These are phyloP conservation scores for Epichloe sibirici DNA, from an alignment of 2,329 filamentous ascomycete genomes.

Conservation along the genomic window DNA sequence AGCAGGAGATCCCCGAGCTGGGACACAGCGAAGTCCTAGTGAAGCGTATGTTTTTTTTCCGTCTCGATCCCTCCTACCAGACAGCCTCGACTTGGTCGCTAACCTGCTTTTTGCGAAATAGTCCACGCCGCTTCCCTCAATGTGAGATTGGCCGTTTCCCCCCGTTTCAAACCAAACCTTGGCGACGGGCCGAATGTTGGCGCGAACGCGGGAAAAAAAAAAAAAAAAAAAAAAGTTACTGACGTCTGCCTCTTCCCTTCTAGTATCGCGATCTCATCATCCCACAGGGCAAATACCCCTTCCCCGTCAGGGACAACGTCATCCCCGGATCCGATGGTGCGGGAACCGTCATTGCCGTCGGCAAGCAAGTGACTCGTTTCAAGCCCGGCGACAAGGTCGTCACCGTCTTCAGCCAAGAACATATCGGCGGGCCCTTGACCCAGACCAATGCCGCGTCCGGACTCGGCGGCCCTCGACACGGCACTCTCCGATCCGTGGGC, in stretches of 20 bases:
- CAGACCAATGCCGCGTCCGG: constrained; percentile 32
- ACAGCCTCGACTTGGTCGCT: not conserved
- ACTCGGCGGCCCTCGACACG: constrained; percentile 56
- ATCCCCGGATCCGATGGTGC: constrained; percentile 41
- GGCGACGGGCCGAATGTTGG: not conserved
- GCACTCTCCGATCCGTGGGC: constrained; percentile 54
- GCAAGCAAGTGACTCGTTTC: constrained; percentile 34
- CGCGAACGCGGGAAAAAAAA: not conserved
- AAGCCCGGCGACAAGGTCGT: constrained; percentile 40
- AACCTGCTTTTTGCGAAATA: constrained; percentile 5
- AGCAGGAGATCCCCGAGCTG: constrained; percentile 44
- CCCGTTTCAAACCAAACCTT: not conserved
- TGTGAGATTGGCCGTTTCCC: constrained; percentile 12
- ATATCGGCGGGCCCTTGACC: constrained; percentile 33
- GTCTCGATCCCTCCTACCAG: no score
- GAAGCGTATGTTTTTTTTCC: constrained; percentile 28
- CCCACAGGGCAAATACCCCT: constrained; percentile 25
- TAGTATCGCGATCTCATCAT: constrained; percentile 41
- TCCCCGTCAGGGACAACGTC: constrained; percentile 25
- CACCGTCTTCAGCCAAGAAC: constrained; percentile 50
- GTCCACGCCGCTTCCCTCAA: constrained; percentile 41
- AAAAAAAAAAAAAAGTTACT: not conserved
- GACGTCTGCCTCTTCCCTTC: not conserved
- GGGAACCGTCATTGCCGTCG: constrained; percentile 39
- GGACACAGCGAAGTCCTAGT: constrained; percentile 64